Evolutionary conservation across 2,329 filamentous ascomycete species (phyloP).

Genomic region (Fusarium equiseti): DNA sequence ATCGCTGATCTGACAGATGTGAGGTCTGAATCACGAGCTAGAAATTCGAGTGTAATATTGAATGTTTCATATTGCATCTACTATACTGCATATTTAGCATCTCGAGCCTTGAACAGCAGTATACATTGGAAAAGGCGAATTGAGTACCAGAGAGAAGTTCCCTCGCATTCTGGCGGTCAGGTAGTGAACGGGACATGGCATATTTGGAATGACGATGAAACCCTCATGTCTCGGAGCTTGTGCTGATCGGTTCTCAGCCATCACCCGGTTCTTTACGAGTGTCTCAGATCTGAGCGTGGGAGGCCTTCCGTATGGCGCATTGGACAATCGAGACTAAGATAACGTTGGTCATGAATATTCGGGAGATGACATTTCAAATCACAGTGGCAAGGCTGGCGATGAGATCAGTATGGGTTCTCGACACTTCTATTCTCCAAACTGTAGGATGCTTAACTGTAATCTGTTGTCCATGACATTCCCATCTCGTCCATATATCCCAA

Average conservation of each 20-base stretch:
- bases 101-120: neutral
- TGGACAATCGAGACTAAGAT: neutral
- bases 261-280: neutral
- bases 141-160: neutral
- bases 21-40: neutral
- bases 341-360: neutral
- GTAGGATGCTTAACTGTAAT: neutral
- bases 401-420: neutral
- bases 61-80: neutral
- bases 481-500: conserved; percentile 2
- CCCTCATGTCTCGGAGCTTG: conserved; percentile 26
- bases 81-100: neutral
- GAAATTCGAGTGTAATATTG: neutral
- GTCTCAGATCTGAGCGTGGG: conserved; percentile 14
- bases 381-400: neutral
- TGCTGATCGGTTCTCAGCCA: neutral
- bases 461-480: neutral
- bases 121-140: neutral
- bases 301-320: neutral
- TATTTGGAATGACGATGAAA: conserved; percentile 32
- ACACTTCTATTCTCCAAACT: neutral
- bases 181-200: neutral
- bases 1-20: neutral
- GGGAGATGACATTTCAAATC: neutral
- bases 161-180: conserved; percentile 13